These are phyloP conservation scores for Neurospora intermedia DNA, from an alignment of 495 filamentous ascomycete species.

Conservation along the genomic window DNA sequence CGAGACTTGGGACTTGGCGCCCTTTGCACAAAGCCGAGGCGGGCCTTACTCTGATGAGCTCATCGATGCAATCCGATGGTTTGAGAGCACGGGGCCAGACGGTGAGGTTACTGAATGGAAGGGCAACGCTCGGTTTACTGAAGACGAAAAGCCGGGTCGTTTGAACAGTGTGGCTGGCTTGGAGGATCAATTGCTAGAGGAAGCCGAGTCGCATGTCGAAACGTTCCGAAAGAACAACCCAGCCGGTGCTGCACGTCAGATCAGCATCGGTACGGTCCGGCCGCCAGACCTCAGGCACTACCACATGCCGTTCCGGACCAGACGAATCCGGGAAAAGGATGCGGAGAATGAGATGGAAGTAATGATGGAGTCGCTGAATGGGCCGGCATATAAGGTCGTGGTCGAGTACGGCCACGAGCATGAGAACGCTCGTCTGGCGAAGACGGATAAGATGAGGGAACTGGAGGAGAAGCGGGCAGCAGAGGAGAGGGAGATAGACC, in stretches of 20 bases:
- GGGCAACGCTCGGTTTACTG: neutral
- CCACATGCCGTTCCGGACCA: neutral
- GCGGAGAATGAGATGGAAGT: neutral
- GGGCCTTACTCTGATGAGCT: neutral
- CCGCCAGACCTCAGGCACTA: neutral
- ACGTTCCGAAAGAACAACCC: neutral
- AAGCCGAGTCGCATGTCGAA: neutral
- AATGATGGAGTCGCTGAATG: neutral
- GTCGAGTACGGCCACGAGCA: neutral
- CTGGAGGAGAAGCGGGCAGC: neutral
- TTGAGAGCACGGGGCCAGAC: neutral
- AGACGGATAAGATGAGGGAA: neutral
- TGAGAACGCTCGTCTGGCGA: neutral
- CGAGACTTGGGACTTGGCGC: neutral
- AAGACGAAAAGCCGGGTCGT: neutral
- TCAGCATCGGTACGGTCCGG: neutral
- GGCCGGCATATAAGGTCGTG: neutral
- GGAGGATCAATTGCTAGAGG: neutral
- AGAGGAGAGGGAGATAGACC: neutral
- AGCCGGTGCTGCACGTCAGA: neutral
- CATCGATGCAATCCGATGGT: neutral
- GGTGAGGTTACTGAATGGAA: neutral
- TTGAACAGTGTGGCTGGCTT: neutral
- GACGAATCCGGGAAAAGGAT: neutral
- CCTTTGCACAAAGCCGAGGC: neutral